Evolutionary conservation across 23 red algal genomes (phyloP).

Genomic region (Gracilaria domingensis): DNA sequence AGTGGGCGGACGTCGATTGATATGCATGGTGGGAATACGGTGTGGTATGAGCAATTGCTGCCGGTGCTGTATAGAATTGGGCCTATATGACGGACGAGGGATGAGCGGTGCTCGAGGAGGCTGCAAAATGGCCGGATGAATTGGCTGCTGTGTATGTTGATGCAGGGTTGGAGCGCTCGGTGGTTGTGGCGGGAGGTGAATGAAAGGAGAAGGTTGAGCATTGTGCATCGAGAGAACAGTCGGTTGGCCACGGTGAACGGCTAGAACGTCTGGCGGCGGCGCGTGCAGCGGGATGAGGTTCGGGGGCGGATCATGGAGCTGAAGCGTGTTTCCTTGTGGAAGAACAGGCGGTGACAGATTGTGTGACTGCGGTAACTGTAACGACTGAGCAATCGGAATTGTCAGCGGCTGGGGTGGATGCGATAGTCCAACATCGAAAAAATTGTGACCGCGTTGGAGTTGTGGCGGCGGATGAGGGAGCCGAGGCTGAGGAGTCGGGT

Average conservation of each 20-base stretch:
- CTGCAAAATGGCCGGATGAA: conserved; percentile 5
- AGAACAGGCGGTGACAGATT: conserved; percentile 4
- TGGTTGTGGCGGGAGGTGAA: neutral
- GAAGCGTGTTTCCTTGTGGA: conserved; percentile 6
- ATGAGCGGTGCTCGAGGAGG: conserved; percentile 31
- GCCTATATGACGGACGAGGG: conserved; percentile 10
- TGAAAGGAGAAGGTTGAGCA: conserved; percentile 29
- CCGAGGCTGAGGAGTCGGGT: neutral
- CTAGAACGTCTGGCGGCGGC: neutral
- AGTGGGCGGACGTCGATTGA: neutral
- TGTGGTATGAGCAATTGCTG: neutral
- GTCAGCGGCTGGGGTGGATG: neutral
- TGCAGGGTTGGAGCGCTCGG: neutral
- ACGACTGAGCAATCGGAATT: conserved; percentile 1
- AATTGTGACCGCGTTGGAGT: neutral
- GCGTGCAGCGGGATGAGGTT: neutral
- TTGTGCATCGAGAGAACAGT: conserved; percentile 10
- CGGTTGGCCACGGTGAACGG: conserved; percentile 14
- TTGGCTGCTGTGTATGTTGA: neutral
- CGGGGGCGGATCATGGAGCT: neutral
- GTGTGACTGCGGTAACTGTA: conserved; percentile 23
- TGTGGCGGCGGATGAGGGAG: conserved; percentile 1
- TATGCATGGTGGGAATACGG: neutral
- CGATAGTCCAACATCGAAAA: neutral
- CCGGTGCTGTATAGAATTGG: neutral